phyloP scores from a whole-genome alignment of 345 rosid genomes.

The Salix caprea region DNA sequence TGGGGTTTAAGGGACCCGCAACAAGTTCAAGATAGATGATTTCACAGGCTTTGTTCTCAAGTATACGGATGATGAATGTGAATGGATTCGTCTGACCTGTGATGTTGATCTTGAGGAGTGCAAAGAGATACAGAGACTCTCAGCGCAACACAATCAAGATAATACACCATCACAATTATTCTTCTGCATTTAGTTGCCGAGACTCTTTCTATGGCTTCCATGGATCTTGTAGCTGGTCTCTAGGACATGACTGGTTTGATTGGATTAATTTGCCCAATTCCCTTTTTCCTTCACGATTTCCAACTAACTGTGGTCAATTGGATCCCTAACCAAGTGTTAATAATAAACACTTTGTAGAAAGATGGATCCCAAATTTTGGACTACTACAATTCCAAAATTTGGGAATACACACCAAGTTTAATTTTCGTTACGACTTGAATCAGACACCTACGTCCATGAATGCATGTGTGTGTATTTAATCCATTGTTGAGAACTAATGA shows the following conservation, averaged over 20 bases:
- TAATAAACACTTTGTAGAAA: no score
- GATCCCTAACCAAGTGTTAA: no score
- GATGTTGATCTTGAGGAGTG: slow-evolving; percentile 69
- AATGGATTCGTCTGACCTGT: slow-evolving; percentile 31
- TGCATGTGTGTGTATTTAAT: no score
- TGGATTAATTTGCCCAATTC: background rate
- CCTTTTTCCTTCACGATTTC: no score
- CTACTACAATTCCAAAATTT: no score
- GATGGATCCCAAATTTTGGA: no score
- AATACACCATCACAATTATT: slow-evolving; percentile 46
- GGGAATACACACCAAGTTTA: no score
- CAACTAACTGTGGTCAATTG: no score
- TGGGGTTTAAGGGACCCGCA: slow-evolving; percentile 23
- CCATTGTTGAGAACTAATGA: no score
- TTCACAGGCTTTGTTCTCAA: slow-evolving; percentile 13
- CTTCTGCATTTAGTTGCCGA: background rate
- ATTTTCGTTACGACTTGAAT: no score
- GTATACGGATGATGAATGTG: slow-evolving; percentile 33
- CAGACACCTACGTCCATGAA: no score
- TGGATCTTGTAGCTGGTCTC: background rate
- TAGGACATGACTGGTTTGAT: background rate
- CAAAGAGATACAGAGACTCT: slow-evolving; percentile 51
- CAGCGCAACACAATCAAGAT: slow-evolving; percentile 52
- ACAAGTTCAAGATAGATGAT: slow-evolving; percentile 15
- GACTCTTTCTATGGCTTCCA: background rate